phyloP scores from a whole-genome alignment of 2,329 filamentous ascomycete genomes.

The Zasmidium angulare region DNA sequence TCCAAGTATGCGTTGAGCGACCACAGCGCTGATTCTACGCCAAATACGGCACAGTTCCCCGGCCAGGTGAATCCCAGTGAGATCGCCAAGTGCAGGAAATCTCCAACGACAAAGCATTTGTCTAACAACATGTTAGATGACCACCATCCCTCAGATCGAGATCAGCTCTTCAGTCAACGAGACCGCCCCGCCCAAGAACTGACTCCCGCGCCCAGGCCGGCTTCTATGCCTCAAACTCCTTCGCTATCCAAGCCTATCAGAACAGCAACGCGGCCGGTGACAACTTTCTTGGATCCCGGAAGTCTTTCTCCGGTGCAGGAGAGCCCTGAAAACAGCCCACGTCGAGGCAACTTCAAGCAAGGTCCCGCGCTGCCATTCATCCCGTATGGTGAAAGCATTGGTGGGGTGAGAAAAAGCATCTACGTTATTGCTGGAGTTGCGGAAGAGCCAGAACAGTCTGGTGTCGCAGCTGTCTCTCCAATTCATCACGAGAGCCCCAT shows the following conservation, averaged over 20 bases:
- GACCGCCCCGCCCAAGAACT: neutral
- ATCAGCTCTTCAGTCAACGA: neutral
- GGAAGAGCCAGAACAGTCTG: no score
- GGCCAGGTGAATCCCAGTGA: slow-evolving; percentile 10
- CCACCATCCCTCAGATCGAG: neutral
- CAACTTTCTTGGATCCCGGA: neutral
- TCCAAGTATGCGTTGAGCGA: no score
- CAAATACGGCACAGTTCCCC: slow-evolving; percentile 6
- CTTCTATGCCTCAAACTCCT: neutral
- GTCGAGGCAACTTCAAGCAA: no score
- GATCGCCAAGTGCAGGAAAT: neutral
- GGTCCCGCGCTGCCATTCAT: no score
- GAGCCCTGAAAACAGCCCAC: no score
- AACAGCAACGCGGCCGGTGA: no score
- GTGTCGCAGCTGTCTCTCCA: no score
- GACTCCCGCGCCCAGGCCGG: neutral
- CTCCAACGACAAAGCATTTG: neutral
- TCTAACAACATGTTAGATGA: neutral
- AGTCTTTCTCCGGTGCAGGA: neutral
- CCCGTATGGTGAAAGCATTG: no score
- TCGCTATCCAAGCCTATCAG: neutral
- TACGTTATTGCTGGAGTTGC: no score
- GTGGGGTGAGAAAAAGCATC: no score
- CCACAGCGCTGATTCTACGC: neutral
- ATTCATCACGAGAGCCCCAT: no score